These are phyloP conservation scores for Colletotrichum sublineola DNA, from an alignment of 2,329 filamentous ascomycete species.

Conservation along the genomic window DNA sequence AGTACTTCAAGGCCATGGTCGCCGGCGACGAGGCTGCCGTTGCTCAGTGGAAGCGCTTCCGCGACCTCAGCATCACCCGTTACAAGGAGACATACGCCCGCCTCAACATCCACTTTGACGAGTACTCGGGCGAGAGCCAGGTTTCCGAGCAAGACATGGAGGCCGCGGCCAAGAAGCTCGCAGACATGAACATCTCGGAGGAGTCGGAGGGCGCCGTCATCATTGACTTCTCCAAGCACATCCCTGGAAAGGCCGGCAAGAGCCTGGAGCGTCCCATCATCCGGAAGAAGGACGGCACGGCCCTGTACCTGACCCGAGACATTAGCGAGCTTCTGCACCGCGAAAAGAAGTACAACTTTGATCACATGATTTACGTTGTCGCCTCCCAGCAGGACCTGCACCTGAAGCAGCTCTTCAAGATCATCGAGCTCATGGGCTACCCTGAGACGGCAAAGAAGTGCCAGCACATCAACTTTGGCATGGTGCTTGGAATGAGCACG, in stretches of 20 bases:
- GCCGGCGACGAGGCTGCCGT: slow-evolving; percentile 73
- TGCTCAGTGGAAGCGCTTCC: slow-evolving; percentile 74
- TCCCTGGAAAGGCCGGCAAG: slow-evolving; percentile 76
- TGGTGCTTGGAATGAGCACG: slow-evolving; percentile 79
- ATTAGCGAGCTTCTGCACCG: slow-evolving; percentile 80
- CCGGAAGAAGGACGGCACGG: slow-evolving; percentile 80
- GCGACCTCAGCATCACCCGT: slow-evolving; percentile 74
- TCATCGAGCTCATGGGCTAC: slow-evolving; percentile 78
- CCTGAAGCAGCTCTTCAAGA: slow-evolving; percentile 81
- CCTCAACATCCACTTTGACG: slow-evolving; percentile 79
- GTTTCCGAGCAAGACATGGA: slow-evolving; percentile 77
- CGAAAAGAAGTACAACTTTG: slow-evolving; percentile 62
- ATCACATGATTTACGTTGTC: slow-evolving; percentile 86
- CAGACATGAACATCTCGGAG: slow-evolving; percentile 74
- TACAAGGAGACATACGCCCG: slow-evolving; percentile 78
- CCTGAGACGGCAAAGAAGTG: slow-evolving; percentile 76
- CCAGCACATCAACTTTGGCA: slow-evolving; percentile 82
- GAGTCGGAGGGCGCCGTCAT: slow-evolving; percentile 80
- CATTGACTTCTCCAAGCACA: slow-evolving; percentile 78
- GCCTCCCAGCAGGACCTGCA: slow-evolving; percentile 80
- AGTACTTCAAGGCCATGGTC: slow-evolving; percentile 80
- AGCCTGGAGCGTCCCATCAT: slow-evolving; percentile 78
- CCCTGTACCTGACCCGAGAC: slow-evolving; percentile 83
- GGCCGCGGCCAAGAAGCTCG: slow-evolving; percentile 71
- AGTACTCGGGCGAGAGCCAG: slow-evolving; percentile 82